Percentiles rank a stretch among this genome's conserved stretches.
phyloP scores from a whole-genome alignment of 2,329 filamentous ascomycete species.

The Nemania abortiva region DNA sequence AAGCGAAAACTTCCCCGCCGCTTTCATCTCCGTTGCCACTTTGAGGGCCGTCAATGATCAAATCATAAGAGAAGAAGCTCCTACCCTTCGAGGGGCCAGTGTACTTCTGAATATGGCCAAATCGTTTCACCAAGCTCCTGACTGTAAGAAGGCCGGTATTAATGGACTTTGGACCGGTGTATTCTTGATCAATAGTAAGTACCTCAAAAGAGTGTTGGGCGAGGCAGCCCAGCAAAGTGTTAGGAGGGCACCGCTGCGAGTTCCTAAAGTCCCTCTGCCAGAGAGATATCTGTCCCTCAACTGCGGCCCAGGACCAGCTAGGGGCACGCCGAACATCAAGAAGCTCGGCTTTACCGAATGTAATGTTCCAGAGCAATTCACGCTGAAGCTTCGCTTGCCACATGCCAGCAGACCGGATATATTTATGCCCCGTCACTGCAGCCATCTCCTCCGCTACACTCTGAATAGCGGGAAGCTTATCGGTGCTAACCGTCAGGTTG shows the following conservation, averaged over 20 bases:
- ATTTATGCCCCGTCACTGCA: constrained; percentile 22
- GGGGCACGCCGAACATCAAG: constrained; percentile 36
- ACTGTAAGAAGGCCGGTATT: constrained; percentile 34
- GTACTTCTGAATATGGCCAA: constrained; percentile 15
- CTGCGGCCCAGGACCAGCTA: constrained; percentile 41
- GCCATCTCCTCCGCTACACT: constrained; percentile 39
- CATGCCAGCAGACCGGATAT: constrained; percentile 38
- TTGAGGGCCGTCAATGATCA: neutral
- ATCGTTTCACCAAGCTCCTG: constrained; percentile 21
- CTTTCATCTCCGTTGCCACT: neutral
- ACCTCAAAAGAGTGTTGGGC: constrained; percentile 28
- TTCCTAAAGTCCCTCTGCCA: constrained; percentile 33
- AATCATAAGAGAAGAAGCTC: constrained; percentile 32
- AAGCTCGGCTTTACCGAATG: constrained; percentile 13
- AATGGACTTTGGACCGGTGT: constrained; percentile 10
- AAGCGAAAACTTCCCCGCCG: constrained; percentile 12
- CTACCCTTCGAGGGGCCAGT: neutral
- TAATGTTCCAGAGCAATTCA: constrained; percentile 35
- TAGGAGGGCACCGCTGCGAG: neutral
- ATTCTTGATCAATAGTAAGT: constrained; percentile 24
- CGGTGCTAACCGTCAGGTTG: constrained; percentile 28
- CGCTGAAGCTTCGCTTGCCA: constrained; percentile 31
- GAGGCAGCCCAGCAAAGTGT: constrained; percentile 23
- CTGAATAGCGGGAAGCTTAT: constrained; percentile 40
- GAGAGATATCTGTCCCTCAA: constrained; percentile 36